Conservation (phyloP, 176 grass and related monocot genomes). For the Triticum dicoccoides region DNA sequence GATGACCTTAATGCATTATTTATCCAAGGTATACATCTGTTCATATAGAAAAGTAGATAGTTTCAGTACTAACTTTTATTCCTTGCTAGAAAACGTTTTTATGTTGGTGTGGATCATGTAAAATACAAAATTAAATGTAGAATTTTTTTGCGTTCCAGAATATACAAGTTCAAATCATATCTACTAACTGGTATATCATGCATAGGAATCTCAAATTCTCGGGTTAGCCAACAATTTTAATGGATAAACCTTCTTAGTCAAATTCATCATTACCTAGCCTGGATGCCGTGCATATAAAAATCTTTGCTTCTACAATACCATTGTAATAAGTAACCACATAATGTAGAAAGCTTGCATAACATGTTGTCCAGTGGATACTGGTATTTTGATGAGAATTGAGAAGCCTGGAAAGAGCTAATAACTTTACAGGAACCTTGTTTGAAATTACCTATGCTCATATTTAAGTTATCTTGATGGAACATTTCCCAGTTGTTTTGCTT, state of each 20-base stretch:
- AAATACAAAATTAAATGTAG: neutral
- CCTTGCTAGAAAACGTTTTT: neutral
- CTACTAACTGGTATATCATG: constrained; percentile 5
- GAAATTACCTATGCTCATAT: neutral
- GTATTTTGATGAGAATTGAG: constrained; percentile 1
- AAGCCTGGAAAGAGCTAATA: neutral
- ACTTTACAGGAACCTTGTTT: neutral
- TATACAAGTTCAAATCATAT: constrained; percentile 7
- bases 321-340: neutral
- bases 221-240: neutral
- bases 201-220: neutral
- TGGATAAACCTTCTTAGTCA: neutral
- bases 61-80: constrained; percentile 18
- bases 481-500: constrained; percentile 9
- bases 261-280: neutral
- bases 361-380: neutral
- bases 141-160: neutral
- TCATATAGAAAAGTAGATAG: constrained; percentile 9
- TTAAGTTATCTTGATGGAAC: neutral
- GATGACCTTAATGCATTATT: constrained; percentile 99
- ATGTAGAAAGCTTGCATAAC: neutral
- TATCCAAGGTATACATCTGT: constrained; percentile 69
- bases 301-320: neutral
- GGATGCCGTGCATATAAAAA: neutral
- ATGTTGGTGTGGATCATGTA: neutral